phyloP scores from a whole-genome alignment of 1,284 basidiomycete genomes.

The Ustilago sp. region DNA sequence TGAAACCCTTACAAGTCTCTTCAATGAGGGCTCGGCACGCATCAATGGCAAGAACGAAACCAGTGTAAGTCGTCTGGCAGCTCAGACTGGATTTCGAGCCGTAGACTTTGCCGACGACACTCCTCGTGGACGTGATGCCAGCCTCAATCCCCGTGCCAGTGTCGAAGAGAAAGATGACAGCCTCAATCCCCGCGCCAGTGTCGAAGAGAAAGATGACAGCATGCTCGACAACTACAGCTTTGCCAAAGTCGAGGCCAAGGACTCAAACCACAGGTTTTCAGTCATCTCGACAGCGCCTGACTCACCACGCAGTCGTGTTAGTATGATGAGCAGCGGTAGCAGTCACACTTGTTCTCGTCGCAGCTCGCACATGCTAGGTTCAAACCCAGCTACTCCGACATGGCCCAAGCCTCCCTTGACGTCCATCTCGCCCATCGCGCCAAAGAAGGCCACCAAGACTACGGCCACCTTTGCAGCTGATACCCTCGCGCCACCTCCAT shows the following conservation, averaged over 20 bases:
- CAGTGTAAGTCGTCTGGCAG: neutral
- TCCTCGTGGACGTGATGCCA: slow-evolving; percentile 36
- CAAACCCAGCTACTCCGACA: slow-evolving; percentile 28
- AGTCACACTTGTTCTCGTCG: slow-evolving; percentile 24
- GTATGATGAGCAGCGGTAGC: slow-evolving; percentile 18
- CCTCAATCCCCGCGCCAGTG: slow-evolving; percentile 10
- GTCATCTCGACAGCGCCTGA: slow-evolving; percentile 17
- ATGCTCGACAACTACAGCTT: slow-evolving; percentile 44
- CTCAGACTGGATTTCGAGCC: slow-evolving; percentile 30
- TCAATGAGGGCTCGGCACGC: slow-evolving; percentile 29
- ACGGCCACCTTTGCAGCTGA: slow-evolving; percentile 26
- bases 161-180: slow-evolving; percentile 36
- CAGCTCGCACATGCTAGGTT: slow-evolving; percentile 32
- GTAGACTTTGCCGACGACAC: slow-evolving; percentile 47
- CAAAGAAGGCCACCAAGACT: slow-evolving; percentile 16
- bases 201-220: slow-evolving; percentile 36
- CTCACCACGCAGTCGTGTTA: slow-evolving; percentile 24
- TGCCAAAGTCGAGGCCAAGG: slow-evolving; percentile 26
- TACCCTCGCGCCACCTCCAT: slow-evolving; percentile 14
- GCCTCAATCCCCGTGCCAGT: slow-evolving; percentile 13
- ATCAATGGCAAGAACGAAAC: slow-evolving; percentile 9
- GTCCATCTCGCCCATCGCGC: slow-evolving; percentile 20
- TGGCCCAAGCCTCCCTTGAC: slow-evolving; percentile 47
- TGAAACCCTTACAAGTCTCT: slow-evolving; percentile 19
- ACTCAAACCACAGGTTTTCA: slow-evolving; percentile 33